These are phyloP conservation scores for Lachancea dasiensis DNA, from an alignment of 805 yeast species.

Conservation along the genomic window DNA sequence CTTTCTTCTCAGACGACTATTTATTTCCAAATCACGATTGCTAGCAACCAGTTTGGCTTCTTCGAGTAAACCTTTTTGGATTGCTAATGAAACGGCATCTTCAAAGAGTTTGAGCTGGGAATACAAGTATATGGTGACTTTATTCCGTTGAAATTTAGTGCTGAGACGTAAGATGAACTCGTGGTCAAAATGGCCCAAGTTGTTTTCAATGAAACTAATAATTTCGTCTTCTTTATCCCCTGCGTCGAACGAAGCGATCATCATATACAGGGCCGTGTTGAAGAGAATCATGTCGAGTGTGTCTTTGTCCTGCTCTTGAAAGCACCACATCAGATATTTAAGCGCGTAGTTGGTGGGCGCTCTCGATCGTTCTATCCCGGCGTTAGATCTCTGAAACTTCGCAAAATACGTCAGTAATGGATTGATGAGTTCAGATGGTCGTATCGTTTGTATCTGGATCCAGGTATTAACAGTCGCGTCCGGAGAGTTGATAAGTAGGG, in stretches of 20 bases:
- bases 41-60: slow-evolving; percentile 23
- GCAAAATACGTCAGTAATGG: slow-evolving; percentile 67
- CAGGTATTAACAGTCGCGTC: slow-evolving; percentile 68
- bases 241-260: slow-evolving; percentile 41
- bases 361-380: not conserved
- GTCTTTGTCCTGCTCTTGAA: slow-evolving; percentile 34
- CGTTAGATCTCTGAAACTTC: slow-evolving; percentile 23
- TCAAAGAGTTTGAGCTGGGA: slow-evolving; percentile 64
- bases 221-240: slow-evolving; percentile 41
- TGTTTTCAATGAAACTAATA: slow-evolving; percentile 44
- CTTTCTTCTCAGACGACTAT: slow-evolving; percentile 51
- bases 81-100: slow-evolving; percentile 73
- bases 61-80: slow-evolving; percentile 44
- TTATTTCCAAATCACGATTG: slow-evolving; percentile 37
- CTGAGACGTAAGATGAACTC: slow-evolving; percentile 75
- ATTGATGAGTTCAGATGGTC: slow-evolving; percentile 64
- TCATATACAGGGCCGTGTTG: slow-evolving; percentile 63
- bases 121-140: slow-evolving; percentile 69
- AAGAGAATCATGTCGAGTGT: slow-evolving; percentile 47
- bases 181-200: slow-evolving; percentile 48
- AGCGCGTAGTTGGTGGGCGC: slow-evolving; percentile 56
- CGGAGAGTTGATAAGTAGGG: slow-evolving; percentile 63
- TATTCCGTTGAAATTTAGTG: slow-evolving; percentile 48
- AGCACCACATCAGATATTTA: slow-evolving; percentile 52
- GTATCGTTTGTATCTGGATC: slow-evolving; percentile 49